A percentile compares a stretch with the other conserved stretches of the same genome.
Conservation (phyloP, 768 basidiomycete species). For the Termitomyces sp. region DNA sequence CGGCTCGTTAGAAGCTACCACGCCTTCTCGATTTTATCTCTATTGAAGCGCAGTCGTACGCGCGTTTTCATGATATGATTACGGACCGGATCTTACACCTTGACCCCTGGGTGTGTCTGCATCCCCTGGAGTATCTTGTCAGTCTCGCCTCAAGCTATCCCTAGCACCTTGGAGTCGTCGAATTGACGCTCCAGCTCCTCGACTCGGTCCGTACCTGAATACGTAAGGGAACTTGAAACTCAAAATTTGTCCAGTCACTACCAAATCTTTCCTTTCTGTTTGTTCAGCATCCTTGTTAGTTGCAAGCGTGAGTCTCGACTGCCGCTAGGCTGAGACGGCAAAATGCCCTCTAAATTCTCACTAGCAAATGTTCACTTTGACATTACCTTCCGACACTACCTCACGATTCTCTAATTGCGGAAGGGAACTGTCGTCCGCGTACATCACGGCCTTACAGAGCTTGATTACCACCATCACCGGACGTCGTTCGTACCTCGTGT, state of each 20-base stretch:
- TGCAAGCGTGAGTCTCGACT: background rate
- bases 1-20: slow-evolving; percentile 1
- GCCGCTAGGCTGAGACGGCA: background rate
- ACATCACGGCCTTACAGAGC: background rate
- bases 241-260: too few relatives aligned
- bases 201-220: background rate
- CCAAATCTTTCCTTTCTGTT: background rate
- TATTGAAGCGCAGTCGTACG: background rate
- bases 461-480: background rate
- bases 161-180: background rate
- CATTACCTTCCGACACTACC: background rate
- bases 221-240: background rate
- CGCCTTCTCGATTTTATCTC: slow-evolving; percentile 2
- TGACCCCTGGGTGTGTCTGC: background rate
- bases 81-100: slow-evolving; percentile 1
- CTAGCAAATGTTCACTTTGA: background rate
- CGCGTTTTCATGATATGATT: background rate
- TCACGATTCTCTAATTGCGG: background rate
- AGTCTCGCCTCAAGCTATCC: background rate
- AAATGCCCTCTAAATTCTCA: background rate
- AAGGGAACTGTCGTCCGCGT: background rate
- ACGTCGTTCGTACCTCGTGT: background rate
- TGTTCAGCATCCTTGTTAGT: background rate
- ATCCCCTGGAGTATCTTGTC: background rate
- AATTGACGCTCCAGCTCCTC: background rate